A percentile compares a stretch with the other conserved stretches of the same genome.
Conservation (phyloP, 75 land plant genomes). For the Chamaecyparis obtusa region DNA sequence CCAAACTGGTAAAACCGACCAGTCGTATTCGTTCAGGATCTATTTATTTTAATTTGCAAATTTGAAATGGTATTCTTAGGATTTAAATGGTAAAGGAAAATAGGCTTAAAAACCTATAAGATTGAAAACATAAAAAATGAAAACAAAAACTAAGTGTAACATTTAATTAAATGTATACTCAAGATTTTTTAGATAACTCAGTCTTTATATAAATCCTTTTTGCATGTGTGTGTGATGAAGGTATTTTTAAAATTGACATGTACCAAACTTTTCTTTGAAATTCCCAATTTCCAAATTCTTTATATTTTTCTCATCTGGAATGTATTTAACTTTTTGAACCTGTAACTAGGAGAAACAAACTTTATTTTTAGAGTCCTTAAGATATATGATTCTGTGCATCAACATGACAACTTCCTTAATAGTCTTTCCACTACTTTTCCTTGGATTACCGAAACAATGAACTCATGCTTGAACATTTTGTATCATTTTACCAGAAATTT, state of each 20-base stretch:
- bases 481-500: not conserved
- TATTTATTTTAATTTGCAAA: too few relatives aligned
- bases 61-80: not conserved
- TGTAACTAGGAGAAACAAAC: not conserved
- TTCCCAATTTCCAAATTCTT: too few relatives aligned
- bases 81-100: not conserved
- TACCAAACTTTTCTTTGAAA: too few relatives aligned
- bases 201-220: too few relatives aligned
- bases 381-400: not conserved
- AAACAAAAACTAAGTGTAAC: not conserved
- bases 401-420: not conserved
- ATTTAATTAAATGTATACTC: not conserved
- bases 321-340: not conserved
- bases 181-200: not conserved
- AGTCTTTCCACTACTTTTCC: not conserved
- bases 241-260: too few relatives aligned
- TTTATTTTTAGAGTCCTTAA: conserved; percentile 13
- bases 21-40: not conserved
- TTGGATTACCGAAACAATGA: not conserved
- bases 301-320: not conserved
- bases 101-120: not conserved
- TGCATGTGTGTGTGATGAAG: not conserved
- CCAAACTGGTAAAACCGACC: not conserved
- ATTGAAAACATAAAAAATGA: too few relatives aligned
- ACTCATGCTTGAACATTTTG: not conserved